Evolutionary conservation across 371 early-diverging fungal species (phyloP).

Genomic region (Mortierella sp.): DNA sequence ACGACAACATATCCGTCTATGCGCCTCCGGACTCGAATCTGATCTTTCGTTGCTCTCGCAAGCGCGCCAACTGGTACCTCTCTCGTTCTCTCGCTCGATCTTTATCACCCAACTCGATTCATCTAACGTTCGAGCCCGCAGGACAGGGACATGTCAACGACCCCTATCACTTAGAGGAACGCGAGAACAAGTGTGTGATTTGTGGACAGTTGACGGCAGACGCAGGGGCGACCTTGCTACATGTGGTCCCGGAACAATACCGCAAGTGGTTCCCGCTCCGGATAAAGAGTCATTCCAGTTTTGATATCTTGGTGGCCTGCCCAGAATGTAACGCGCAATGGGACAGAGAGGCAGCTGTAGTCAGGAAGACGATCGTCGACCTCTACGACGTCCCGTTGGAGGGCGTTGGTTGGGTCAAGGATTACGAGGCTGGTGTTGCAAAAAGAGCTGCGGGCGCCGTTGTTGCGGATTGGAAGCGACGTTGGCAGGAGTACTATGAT

Average conservation of each 20-base stretch:
- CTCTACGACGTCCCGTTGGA: constrained; percentile 44
- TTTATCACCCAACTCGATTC: constrained; percentile 44
- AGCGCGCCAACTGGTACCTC: constrained; percentile 53
- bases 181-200: constrained; percentile 52
- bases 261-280: constrained; percentile 50
- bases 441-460: constrained; percentile 50
- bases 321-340: constrained; percentile 44
- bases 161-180: constrained; percentile 50
- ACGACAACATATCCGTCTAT: constrained; percentile 53
- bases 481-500: constrained; percentile 17
- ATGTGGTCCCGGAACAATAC: constrained; percentile 56
- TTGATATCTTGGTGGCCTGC: constrained; percentile 50
- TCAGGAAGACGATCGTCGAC: constrained; percentile 36
- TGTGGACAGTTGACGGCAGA: constrained; percentile 37
- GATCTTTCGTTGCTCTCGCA: constrained; percentile 52
- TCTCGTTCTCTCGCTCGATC: constrained; percentile 43
- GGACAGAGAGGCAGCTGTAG: constrained; percentile 39
- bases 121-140: constrained; percentile 49
- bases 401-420: constrained; percentile 52
- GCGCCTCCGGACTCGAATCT: constrained; percentile 50
- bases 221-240: constrained; percentile 48
- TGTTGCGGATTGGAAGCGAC: constrained; percentile 37
- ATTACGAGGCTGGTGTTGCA: constrained; percentile 41
- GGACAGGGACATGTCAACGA: constrained; percentile 49
- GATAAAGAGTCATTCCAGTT: constrained; percentile 54